Evolutionary conservation across 2,329 filamentous ascomycete species (phyloP), one percentile per base, ranked within the genome.

Genomic region (Biscogniauxia sp.): DNA sequence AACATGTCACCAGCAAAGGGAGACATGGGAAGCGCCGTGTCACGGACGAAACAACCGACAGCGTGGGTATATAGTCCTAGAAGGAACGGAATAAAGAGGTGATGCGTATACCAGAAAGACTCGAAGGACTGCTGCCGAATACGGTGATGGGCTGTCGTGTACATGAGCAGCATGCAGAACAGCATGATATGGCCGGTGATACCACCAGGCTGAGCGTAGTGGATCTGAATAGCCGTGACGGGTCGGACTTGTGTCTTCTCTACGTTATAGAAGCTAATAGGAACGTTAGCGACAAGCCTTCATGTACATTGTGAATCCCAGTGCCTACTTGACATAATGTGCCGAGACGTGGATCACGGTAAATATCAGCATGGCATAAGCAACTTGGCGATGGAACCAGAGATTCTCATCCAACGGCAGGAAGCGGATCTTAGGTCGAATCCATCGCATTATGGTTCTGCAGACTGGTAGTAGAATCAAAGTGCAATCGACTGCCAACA

Each of bases 61-160:
- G 95, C 94, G 76, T 99, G 95, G 13, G 94, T 98, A 77, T 98
- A 99, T 68, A 99, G 87, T 53, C 86, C 94, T 52, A 99, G 83
- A 72, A 98, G 79, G 77, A 99, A 99, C 1, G 95, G 94, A 62
- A 99, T 90, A 72, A 98, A 98, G n/a, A 99, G 85, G 72, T 99
- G 95, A 77, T 99, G 95, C 0, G 93, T 97, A 78, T 99, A 99
- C 95, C 95, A 99, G 75, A 99, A 99, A 0, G 94, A 96, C 79
- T 99, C 95, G 73, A 93, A 99, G 0, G 92, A 96, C 74, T 99
- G 95, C 74, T 98, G 94, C 58, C 95, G 90, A 66, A 99, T 98
- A 67, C 92, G 90, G 70, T 90, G 85, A 73, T 99, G 95, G 2
- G 95, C 90, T 0, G 93, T 97, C 1, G 95, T 99, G 79, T 96